Conservation (phyloP, 352 stramenopile genomes). For the Phytophthora megakarya region DNA sequence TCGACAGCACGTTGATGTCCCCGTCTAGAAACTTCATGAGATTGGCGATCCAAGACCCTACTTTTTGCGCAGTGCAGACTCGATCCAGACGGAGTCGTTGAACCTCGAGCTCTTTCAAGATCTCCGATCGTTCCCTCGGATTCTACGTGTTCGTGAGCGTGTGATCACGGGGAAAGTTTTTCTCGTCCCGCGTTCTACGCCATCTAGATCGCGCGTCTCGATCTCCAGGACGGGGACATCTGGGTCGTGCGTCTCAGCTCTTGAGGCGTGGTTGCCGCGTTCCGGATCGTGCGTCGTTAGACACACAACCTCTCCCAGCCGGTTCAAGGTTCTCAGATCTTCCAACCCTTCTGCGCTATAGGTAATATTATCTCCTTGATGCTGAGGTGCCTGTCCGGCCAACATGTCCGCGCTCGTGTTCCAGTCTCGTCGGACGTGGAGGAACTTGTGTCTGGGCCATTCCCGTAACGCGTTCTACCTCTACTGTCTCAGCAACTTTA, state of each 20-base stretch:
- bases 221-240: too few relatives aligned
- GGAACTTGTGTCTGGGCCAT: not conserved
- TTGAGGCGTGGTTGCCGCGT: too few relatives aligned
- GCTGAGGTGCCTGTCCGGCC: too few relatives aligned
- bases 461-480: not conserved
- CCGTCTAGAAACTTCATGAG: constrained; percentile 4
- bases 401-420: constrained; percentile 10
- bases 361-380: not conserved
- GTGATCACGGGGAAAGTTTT: too few relatives aligned
- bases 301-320: not conserved
- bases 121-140: not conserved
- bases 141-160: not conserved
- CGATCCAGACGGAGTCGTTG: not conserved
- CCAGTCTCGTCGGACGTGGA: constrained; percentile 9
- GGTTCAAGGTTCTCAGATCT: not conserved
- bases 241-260: not conserved
- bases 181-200: too few relatives aligned
- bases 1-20: not conserved
- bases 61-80: not conserved
- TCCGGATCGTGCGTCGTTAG: too few relatives aligned
- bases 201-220: too few relatives aligned
- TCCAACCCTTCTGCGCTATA: not conserved
- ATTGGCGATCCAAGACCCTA: not conserved
- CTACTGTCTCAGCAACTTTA: not conserved
- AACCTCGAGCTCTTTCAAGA: not conserved